Evolutionary conservation across 306 rosid species (phyloP).

Genomic region (Medicago arabica): DNA sequence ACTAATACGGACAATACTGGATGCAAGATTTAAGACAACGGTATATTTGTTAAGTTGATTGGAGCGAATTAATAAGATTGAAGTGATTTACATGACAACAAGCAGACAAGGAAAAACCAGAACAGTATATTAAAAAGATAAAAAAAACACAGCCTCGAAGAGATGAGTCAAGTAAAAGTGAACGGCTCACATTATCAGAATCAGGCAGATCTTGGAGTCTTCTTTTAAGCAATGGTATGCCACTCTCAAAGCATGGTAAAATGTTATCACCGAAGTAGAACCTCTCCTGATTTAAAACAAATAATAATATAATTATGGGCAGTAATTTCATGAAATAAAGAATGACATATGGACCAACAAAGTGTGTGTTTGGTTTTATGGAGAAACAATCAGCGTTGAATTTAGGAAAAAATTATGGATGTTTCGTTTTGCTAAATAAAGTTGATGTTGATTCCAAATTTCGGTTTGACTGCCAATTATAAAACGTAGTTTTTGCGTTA

Average conservation of each 20-base stretch:
- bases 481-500: neutral
- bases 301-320: constrained; percentile 30
- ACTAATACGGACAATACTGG: constrained; percentile 3
- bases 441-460: neutral
- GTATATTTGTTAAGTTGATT: constrained; percentile 6
- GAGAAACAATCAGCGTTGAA: neutral
- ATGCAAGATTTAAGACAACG: constrained; percentile 8
- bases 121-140: neutral
- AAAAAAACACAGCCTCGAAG: constrained; percentile 18
- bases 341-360: constrained; percentile 14
- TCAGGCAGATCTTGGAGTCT: constrained; percentile 93
- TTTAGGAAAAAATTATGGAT: neutral
- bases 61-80: constrained; percentile 15
- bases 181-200: constrained; percentile 78
- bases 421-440: neutral
- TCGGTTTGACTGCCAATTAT: neutral
- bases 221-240: constrained; percentile 86
- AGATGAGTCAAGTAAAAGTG: constrained; percentile 11
- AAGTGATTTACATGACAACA: constrained; percentile 2
- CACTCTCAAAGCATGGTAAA: constrained; percentile 97
- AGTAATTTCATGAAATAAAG: constrained; percentile 8
- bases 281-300: constrained; percentile 69
- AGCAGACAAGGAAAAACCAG: constrained; percentile 15
- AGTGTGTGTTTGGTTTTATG: neutral
- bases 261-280: constrained; percentile 98